Evolutionary conservation across 176 grass and related monocot genomes (phyloP), one percentile per base, ranked within the genome.

Genomic region (Eragrostis nindensis): DNA sequence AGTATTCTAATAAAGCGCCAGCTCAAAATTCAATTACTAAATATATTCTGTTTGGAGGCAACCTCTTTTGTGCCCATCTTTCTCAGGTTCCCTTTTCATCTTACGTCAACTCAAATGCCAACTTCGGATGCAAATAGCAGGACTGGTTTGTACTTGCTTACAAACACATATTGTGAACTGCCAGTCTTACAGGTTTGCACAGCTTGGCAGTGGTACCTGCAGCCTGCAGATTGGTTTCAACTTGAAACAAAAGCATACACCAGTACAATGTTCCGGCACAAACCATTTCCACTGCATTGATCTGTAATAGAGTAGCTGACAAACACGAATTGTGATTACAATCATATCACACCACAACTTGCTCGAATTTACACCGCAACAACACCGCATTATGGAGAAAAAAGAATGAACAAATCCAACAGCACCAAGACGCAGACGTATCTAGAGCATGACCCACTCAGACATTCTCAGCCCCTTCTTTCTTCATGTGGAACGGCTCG

Each of bases 381-480:
- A 36, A 36, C 32, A 36, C 32, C 32, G 32, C 32, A 36, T 36
- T n/a, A 36, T 36, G 32, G 6, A 61, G 13, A 2, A 21, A 26
- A 52, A 53, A 32, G 22, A 67, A 66, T 11, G 22, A 53, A 41
- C 4, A 41, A 49, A 68, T 32, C 54, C 40, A 59, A 13, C 75
- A 26, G 13, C 59, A 25, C 36, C 47, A 78, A 52, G 10, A 53
- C 6, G 26, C 10, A 30, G 4, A n/a, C 5, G 29, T 15, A 5
- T 12, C 2, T n/a, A 3, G 16, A 66, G 19, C n/a, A n/a, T n/a
- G n/a, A n/a, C n/a, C n/a, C n/a, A n/a, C 18, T 90, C 80, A 95
- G 38, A 92, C 85, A 72, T 11, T 78, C 26, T 75, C 82, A 21
- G 80, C 30, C 7, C 76, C 88, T 7, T 81, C 47, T 17, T 87